A percentile compares a stretch with the other conserved stretches of the same genome.
phyloP scores from a whole-genome alignment of 2,329 filamentous ascomycete species.

The Fusarium temperatum region DNA sequence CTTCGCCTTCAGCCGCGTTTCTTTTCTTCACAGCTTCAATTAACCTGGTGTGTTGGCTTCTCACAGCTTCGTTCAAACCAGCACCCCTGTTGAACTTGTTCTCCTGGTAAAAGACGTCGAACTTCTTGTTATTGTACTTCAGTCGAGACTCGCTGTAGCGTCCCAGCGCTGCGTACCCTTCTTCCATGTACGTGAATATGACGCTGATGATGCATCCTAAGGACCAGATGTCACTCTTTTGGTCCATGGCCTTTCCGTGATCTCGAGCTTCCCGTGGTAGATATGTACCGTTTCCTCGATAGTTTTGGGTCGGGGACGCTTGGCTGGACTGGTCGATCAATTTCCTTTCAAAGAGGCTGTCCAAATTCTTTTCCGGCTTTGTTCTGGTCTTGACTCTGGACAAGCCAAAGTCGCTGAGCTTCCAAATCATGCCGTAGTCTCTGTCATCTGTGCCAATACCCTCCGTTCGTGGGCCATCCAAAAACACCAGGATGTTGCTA shows the following conservation, averaged over 20 bases:
- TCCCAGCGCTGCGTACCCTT: rapidly evolving
- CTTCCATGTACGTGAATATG: not conserved
- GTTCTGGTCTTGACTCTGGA: not conserved
- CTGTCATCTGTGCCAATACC: not conserved
- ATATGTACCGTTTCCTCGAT: not conserved
- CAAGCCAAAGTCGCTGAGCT: not conserved
- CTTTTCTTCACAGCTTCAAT: not conserved
- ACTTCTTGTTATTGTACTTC: not conserved
- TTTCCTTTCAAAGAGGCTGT: not conserved
- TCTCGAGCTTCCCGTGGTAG: not conserved
- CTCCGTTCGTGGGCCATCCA: rapidly evolving
- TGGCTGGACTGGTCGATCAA: not conserved
- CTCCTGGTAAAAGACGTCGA: not conserved
- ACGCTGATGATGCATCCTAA: not conserved
- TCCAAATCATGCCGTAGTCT: not conserved
- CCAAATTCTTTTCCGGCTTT: not conserved
- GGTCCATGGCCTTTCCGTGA: rapidly evolving
- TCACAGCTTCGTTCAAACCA: not conserved
- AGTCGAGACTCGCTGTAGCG: not conserved
- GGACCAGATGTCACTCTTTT: not conserved
- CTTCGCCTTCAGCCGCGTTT: not conserved
- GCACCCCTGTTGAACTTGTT: not conserved
- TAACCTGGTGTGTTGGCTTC: rapidly evolving
- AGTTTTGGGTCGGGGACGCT: not conserved
- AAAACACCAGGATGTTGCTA: not conserved